A percentile compares a stretch with the other conserved stretches of the same genome.
Evolutionary conservation across 352 stramenopile genomes (phyloP).

Genomic region (Pythium scleroteichum): DNA sequence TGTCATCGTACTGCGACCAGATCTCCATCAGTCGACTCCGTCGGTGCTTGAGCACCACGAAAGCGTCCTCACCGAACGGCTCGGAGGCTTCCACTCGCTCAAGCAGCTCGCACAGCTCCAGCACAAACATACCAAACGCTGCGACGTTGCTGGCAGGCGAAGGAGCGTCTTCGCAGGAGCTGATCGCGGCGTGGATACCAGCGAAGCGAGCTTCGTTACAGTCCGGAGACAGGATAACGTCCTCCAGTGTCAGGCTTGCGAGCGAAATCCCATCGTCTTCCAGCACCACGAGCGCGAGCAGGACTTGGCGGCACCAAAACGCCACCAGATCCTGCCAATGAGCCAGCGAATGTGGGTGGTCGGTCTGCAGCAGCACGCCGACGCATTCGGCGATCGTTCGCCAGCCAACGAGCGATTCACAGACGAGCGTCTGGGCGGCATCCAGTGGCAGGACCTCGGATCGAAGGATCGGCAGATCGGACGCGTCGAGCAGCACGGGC

Average conservation of each 20-base stretch:
- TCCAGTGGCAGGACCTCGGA: constrained; percentile 6
- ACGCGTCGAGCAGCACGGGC: constrained; percentile 6
- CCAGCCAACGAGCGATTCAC: constrained; percentile 37
- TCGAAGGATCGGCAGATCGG: constrained; percentile 5
- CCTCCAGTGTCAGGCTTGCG: constrained; percentile 21
- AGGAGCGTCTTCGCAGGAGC: background rate
- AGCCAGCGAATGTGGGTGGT: background rate
- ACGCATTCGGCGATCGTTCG: constrained; percentile 30
- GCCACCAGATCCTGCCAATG: constrained; percentile 33
- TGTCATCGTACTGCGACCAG: constrained; percentile 5
- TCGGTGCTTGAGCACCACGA: background rate
- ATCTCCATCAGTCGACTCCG: constrained; percentile 2
- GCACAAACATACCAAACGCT: constrained; percentile 19
- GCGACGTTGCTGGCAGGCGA: background rate
- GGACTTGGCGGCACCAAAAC: constrained; percentile 39
- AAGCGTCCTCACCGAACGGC: background rate
- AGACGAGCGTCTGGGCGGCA: constrained; percentile 23
- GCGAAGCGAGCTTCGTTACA: constrained; percentile 32
- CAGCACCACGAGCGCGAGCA: constrained; percentile 33
- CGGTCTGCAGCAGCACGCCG: constrained; percentile 7
- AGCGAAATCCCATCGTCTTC: constrained; percentile 33
- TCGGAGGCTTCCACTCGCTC: background rate
- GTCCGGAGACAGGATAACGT: constrained; percentile 35
- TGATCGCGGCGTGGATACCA: constrained; percentile 2
- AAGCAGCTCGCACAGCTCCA: constrained; percentile 8